phyloP scores from a whole-genome alignment of 164 flowering plant species.

The Magnolia kwangsiensis region DNA sequence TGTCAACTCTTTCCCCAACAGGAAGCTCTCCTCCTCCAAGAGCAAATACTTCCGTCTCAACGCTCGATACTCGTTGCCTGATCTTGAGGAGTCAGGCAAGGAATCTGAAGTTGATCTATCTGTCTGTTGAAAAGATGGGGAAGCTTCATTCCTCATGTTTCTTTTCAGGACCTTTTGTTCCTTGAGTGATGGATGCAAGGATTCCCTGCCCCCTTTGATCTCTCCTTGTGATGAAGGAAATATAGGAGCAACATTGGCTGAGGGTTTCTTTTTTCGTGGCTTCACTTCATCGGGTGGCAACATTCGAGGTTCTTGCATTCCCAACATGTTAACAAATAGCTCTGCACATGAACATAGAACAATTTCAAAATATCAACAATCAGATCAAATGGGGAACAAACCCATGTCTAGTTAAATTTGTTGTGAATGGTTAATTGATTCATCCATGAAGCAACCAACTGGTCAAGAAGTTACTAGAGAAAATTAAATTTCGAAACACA shows the following conservation, averaged over 20 bases:
- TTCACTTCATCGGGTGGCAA: slow-evolving; percentile 32
- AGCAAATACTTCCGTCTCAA: slow-evolving; percentile 70
- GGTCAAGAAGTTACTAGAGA: not conserved
- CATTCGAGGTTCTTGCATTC: slow-evolving; percentile 44
- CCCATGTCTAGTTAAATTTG: not conserved
- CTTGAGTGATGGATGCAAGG: slow-evolving; percentile 24
- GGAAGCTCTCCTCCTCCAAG: slow-evolving; percentile 73
- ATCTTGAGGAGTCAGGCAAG: slow-evolving; percentile 46
- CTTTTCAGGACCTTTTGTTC: slow-evolving; percentile 40
- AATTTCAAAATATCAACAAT: not conserved
- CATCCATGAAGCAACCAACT: not conserved
- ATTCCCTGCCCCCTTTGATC: slow-evolving; percentile 21
- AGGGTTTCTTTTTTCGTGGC: slow-evolving; percentile 43
- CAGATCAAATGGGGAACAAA: not conserved
- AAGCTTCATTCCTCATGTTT: slow-evolving; percentile 30
- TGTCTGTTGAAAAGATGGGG: slow-evolving; percentile 39
- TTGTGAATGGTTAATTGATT: not conserved
- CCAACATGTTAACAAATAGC: not conserved
- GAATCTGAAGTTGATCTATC: slow-evolving; percentile 63
- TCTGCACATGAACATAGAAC: not conserved
- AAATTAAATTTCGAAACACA: too few species aligned
- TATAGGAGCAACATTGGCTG: slow-evolving; percentile 18
- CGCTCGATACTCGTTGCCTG: slow-evolving; percentile 55
- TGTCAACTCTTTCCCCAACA: slow-evolving; percentile 45
- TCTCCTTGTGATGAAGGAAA: slow-evolving; percentile 32